Evolutionary conservation across 805 yeast species (phyloP).

Genomic region (Spencermartinsiella europaea): DNA sequence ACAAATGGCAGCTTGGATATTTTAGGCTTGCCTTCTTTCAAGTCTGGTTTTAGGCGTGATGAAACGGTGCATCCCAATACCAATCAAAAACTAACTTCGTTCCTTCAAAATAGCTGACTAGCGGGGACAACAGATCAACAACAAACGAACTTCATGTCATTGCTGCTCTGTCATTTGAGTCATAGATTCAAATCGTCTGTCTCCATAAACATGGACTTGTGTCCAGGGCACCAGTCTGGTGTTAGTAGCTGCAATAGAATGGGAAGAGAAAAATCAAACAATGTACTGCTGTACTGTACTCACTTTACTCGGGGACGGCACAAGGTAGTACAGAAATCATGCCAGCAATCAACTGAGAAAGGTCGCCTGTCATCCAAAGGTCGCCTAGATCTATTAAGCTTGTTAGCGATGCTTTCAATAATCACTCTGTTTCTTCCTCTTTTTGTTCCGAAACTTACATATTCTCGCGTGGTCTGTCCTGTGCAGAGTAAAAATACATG

Average conservation of each 20-base stretch:
- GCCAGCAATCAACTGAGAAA: not conserved
- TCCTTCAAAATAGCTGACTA: no score
- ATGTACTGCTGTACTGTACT: no score
- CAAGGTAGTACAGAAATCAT: conserved; percentile 3
- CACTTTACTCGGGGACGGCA: conserved; percentile 8
- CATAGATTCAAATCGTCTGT: conserved; percentile 35
- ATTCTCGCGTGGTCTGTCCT: conserved; percentile 71
- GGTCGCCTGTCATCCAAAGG: not conserved
- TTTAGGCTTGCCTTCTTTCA: no score
- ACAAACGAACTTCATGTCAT: no score
- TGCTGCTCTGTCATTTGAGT: conserved; percentile 2
- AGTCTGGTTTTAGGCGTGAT: no score
- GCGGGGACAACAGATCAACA: no score
- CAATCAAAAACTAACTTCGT: no score
- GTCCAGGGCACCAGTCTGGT: conserved; percentile 13
- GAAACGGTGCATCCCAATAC: no score
- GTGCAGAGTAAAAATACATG: conserved; percentile 53
- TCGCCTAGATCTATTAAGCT: not conserved
- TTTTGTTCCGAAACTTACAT: conserved; percentile 41
- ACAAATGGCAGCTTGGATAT: no score
- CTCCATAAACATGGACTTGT: conserved; percentile 35
- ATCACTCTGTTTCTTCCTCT: no score
- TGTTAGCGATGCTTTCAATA: not conserved
- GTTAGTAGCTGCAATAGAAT: no score
- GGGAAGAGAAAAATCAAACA: no score